Conservation (phyloP, 768 basidiomycete genomes). For the Tulasnella calospora region DNA sequence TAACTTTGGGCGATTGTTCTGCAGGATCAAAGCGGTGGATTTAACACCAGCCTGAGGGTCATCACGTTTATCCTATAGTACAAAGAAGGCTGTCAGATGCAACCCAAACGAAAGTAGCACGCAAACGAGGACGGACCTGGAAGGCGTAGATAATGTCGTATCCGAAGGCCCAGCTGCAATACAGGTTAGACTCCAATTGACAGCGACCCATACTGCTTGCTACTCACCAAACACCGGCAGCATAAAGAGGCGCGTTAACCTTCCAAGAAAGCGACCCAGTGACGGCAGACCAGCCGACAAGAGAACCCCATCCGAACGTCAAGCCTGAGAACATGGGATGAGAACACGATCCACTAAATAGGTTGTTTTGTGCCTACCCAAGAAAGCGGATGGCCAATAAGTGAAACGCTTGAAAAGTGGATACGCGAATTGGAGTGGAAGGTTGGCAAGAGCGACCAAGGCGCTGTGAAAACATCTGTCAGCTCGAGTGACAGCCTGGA, state of each 20-base stretch:
- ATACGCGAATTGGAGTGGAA: conserved; percentile 20
- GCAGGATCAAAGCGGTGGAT: conserved; percentile 17
- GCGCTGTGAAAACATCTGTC: neutral
- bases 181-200: neutral
- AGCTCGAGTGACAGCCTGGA: neutral
- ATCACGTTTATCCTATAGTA: conserved; percentile 10
- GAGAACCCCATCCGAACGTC: conserved; percentile 20
- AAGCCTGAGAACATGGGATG: neutral
- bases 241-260: conserved; percentile 11
- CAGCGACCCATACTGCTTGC: neutral
- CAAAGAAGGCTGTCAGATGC: neutral
- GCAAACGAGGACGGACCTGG: neutral
- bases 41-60: conserved; percentile 20
- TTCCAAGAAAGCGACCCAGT: conserved; percentile 15
- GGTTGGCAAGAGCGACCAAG: conserved; percentile 13
- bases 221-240: conserved; percentile 18
- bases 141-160: conserved; percentile 21
- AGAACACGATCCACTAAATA: neutral
- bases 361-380: neutral
- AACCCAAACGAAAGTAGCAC: neutral
- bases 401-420: conserved; percentile 18
- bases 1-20: neutral
- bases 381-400: conserved; percentile 21
- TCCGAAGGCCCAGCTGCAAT: conserved; percentile 19
- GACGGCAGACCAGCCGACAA: conserved; percentile 20